phyloP scores from a whole-genome alignment of 2,329 filamentous ascomycete genomes.

The Colletotrichum sidae region DNA sequence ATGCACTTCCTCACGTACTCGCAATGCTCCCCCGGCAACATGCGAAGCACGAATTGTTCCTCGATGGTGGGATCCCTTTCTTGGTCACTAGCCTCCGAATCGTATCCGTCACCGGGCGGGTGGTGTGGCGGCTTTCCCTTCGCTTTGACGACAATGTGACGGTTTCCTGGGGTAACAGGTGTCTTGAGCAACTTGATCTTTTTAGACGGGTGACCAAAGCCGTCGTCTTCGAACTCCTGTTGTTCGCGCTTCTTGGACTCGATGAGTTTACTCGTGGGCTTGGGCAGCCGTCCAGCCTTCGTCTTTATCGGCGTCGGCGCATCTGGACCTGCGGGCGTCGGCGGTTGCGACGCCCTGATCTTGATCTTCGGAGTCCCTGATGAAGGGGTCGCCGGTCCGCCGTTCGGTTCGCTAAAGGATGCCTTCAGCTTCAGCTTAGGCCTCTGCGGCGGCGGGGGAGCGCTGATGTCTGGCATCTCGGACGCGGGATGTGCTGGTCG shows the following conservation, averaged over 20 bases:
- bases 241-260: slow-evolving; percentile 72
- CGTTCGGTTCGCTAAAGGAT: slow-evolving; percentile 38
- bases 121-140: slow-evolving; percentile 77
- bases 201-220: slow-evolving; percentile 54
- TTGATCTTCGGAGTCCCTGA: slow-evolving; percentile 51
- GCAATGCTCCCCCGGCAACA: slow-evolving; percentile 86
- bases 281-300: slow-evolving; percentile 70
- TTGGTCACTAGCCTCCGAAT: slow-evolving; percentile 92
- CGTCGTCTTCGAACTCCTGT: slow-evolving; percentile 65
- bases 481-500: background rate
- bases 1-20: slow-evolving; percentile 84
- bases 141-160: slow-evolving; percentile 64
- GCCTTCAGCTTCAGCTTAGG: slow-evolving; percentile 43
- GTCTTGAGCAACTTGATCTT: slow-evolving; percentile 64
- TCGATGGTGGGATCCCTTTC: slow-evolving; percentile 91
- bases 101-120: slow-evolving; percentile 88
- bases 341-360: slow-evolving; percentile 52
- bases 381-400: slow-evolving; percentile 36
- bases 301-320: slow-evolving; percentile 57
- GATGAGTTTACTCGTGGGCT: slow-evolving; percentile 68
- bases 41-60: slow-evolving; percentile 89
- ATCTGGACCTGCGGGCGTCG: slow-evolving; percentile 48
- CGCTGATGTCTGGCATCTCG: slow-evolving; percentile 37
- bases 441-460: slow-evolving; percentile 37
- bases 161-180: slow-evolving; percentile 46